Evolutionary conservation across 169 alveolate genomes (phyloP).

Genomic region (Plasmodium fragile): DNA sequence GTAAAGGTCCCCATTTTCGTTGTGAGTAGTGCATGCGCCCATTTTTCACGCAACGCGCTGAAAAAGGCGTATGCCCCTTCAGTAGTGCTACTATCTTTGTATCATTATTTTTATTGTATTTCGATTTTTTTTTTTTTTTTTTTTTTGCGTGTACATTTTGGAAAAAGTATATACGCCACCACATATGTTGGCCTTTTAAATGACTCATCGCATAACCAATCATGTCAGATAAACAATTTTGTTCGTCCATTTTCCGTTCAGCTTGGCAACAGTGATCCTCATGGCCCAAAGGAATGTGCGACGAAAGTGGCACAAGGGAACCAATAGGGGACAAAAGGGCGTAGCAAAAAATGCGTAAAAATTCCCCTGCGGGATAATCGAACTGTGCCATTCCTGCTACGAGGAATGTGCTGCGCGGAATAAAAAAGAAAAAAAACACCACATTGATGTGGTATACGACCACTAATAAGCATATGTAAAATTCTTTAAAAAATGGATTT

Average conservation of each 20-base stretch:
- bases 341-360: background rate
- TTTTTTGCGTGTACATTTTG: conserved; percentile 24
- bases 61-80: background rate
- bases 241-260: background rate
- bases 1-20: background rate
- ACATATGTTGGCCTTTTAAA: conserved; percentile 12
- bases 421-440: background rate
- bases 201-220: conserved; percentile 16
- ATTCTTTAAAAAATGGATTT: background rate
- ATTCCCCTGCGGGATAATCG: background rate
- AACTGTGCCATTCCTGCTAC: background rate
- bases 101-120: background rate
- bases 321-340: background rate
- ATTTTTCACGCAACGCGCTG: background rate
- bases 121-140: background rate
- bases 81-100: background rate
- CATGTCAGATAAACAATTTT: conserved; percentile 17
- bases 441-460: background rate
- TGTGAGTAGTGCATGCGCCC: background rate
- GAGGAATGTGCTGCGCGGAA: background rate
- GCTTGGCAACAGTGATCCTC: background rate
- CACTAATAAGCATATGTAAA: background rate
- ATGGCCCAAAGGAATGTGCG: background rate
- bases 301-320: background rate
- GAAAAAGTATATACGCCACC: conserved; percentile 23